phyloP scores from a whole-genome alignment of 2,329 filamentous ascomycete genomes.

The Beauveria scarabaeidicola region DNA sequence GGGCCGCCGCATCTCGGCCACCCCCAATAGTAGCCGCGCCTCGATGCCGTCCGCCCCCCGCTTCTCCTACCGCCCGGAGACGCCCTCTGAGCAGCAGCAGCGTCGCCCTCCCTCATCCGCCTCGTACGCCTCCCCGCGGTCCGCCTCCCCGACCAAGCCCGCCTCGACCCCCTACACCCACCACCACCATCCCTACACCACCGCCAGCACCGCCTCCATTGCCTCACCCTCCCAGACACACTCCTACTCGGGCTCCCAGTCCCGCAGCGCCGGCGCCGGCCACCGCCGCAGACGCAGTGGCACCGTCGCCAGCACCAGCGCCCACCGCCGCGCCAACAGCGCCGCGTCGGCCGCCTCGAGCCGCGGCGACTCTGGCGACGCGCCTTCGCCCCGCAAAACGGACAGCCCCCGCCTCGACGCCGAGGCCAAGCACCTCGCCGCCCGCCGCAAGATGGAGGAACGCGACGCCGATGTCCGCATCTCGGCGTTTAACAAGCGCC shows the following conservation, averaged over 20 bases:
- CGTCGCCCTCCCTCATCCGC: constrained; percentile 27
- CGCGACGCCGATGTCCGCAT: constrained; percentile 72
- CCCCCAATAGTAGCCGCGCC: constrained; percentile 17
- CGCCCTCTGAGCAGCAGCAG: constrained; percentile 25
- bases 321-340: constrained; percentile 39
- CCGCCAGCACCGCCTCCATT: constrained; percentile 9
- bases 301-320: constrained; percentile 8
- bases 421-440: constrained; percentile 67
- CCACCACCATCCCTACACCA: constrained; percentile 15
- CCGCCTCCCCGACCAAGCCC: constrained; percentile 33
- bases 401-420: constrained; percentile 45
- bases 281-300: constrained; percentile 5
- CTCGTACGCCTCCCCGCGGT: constrained; percentile 25
- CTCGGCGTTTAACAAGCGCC: constrained; percentile 65
- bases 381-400: constrained; percentile 8
- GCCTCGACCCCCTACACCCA: constrained; percentile 12
- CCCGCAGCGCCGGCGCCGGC: not conserved
- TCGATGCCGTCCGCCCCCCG: constrained; percentile 19
- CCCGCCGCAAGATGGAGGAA: constrained; percentile 64
- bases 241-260: not conserved
- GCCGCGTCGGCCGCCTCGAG: constrained; percentile 33
- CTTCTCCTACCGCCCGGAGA: constrained; percentile 16
- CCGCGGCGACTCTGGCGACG: constrained; percentile 16
- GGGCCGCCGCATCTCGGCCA: constrained; percentile 37
- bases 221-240: constrained; percentile 7